These are phyloP conservation scores for Leishmania tarentolae DNA, from an alignment of 208 protist species.

Conservation along the genomic window DNA sequence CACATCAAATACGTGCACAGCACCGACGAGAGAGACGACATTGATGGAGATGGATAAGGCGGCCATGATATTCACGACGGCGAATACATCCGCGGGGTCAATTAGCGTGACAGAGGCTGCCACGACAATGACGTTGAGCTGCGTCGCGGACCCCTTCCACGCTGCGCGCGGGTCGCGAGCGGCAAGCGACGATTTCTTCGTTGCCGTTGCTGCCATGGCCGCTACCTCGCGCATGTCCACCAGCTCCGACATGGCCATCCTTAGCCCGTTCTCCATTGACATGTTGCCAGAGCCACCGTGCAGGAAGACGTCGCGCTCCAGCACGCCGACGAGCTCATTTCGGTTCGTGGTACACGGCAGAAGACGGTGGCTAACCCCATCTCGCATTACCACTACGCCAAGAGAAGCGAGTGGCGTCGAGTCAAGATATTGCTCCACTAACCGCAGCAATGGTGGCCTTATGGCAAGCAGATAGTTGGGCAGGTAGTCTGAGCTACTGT, in stretches of 20 bases:
- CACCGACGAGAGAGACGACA: slow-evolving; percentile 76
- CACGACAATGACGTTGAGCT: slow-evolving; percentile 63
- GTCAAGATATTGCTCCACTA: slow-evolving; percentile 67
- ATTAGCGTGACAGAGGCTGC: slow-evolving; percentile 82
- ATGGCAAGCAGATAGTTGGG: slow-evolving; percentile 81
- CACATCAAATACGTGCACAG: slow-evolving; percentile 82
- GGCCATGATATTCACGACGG: slow-evolving; percentile 54
- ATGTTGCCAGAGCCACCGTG: slow-evolving; percentile 75
- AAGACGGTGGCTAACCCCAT: slow-evolving; percentile 66
- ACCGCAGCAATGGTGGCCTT: slow-evolving; percentile 56
- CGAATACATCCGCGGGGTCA: slow-evolving; percentile 77
- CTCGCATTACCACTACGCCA: slow-evolving; percentile 80
- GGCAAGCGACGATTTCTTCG: neutral
- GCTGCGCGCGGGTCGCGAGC: neutral
- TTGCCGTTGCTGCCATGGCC: slow-evolving; percentile 8
- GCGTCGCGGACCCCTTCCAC: slow-evolving; percentile 30
- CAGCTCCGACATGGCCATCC: slow-evolving; percentile 74
- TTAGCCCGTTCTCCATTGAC: slow-evolving; percentile 83
- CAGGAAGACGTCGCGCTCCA: slow-evolving; percentile 82
- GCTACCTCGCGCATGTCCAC: slow-evolving; percentile 69
- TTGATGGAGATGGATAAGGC: slow-evolving; percentile 49
- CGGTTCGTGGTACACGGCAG: slow-evolving; percentile 69
- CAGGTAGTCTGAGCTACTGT: slow-evolving; percentile 81
- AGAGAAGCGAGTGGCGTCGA: slow-evolving; percentile 72
- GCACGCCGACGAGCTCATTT: slow-evolving; percentile 54